A percentile compares a stretch with the other conserved stretches of the same genome.
Evolutionary conservation across 768 basidiomycete genomes (phyloP).

Genomic region (Mrakia frigida): DNA sequence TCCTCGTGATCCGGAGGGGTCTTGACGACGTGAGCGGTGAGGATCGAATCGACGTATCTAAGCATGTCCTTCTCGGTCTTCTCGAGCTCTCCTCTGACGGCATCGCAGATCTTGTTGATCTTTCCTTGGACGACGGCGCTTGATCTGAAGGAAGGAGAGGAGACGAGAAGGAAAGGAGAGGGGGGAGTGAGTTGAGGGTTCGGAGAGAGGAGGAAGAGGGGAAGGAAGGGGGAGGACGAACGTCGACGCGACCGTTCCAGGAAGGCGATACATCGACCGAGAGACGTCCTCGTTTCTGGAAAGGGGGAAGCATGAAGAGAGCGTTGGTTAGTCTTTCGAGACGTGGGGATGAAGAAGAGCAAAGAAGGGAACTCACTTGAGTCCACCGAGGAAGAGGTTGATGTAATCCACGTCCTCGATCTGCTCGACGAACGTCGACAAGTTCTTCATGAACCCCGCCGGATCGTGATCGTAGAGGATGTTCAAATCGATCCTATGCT

Average conservation of each 20-base stretch:
- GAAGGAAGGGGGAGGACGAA: neutral
- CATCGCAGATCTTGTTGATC: slow-evolving; percentile 68
- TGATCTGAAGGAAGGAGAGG: slow-evolving; percentile 49
- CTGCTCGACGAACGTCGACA: slow-evolving; percentile 72
- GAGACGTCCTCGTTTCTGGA: slow-evolving; percentile 41
- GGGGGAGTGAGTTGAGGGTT: neutral
- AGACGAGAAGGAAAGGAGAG: no score
- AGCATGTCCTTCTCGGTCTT: slow-evolving; percentile 57
- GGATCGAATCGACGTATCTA: slow-evolving; percentile 80
- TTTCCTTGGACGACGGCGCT: slow-evolving; percentile 56
- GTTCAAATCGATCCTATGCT: slow-evolving; percentile 87
- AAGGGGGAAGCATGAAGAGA: neutral
- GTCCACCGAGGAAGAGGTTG: slow-evolving; percentile 78
- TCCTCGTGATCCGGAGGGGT: slow-evolving; percentile 85
- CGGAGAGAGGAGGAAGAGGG: neutral
- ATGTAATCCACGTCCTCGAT: slow-evolving; percentile 84
- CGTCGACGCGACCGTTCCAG: neutral
- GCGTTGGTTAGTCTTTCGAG: neutral
- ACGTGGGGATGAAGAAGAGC: no score
- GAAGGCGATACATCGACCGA: slow-evolving; percentile 38
- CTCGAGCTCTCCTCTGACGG: slow-evolving; percentile 67
- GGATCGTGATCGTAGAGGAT: slow-evolving; percentile 77
- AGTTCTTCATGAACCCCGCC: slow-evolving; percentile 57
- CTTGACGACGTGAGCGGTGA: slow-evolving; percentile 90
- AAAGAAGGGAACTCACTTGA: slow-evolving; percentile 56